Conservation (phyloP, 371 early-diverging fungal species). For the Neoconidiobolus thromboides region DNA sequence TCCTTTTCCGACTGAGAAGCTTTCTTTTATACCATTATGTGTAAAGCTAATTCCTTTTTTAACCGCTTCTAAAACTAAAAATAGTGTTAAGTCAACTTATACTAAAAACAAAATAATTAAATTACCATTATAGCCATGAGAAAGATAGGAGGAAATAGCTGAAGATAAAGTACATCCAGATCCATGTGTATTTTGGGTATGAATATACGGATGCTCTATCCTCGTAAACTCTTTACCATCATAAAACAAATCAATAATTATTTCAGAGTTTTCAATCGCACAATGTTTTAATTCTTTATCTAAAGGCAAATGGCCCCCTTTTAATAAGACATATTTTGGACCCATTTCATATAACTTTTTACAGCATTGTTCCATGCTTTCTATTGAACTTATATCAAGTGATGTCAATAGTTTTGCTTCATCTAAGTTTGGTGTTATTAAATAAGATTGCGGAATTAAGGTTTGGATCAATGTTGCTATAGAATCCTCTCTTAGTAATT, state of each 20-base stretch:
- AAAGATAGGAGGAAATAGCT: constrained; percentile 53
- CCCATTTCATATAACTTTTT: constrained; percentile 22
- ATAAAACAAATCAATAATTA: constrained; percentile 42
- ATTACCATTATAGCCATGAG: constrained; percentile 27
- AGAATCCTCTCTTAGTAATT: constrained; percentile 38
- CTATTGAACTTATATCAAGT: constrained; percentile 21
- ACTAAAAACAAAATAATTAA: constrained; percentile 3
- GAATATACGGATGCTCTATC: constrained; percentile 28
- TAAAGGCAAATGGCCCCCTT: constrained; percentile 63
- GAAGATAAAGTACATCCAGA: constrained; percentile 74
- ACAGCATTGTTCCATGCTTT: constrained; percentile 31
- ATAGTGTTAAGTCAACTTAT: not conserved
- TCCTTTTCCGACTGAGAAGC: constrained; percentile 39
- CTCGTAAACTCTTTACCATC: constrained; percentile 22
- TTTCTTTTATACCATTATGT: constrained; percentile 29
- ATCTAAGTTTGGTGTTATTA: constrained; percentile 65
- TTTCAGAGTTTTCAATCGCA: not conserved
- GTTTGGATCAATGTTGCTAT: constrained; percentile 24
- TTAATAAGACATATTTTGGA: constrained; percentile 38
- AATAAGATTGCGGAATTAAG: constrained; percentile 42
- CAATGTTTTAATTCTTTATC: constrained; percentile 8
- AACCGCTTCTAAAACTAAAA: constrained; percentile 21
- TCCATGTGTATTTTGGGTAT: constrained; percentile 56
- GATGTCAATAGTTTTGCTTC: constrained; percentile 47
- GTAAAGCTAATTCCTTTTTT: constrained; percentile 27